Evolutionary conservation across 306 rosid genomes (phyloP), one percentile per base, ranked within the genome.

Genomic region (Vigna angularis): DNA sequence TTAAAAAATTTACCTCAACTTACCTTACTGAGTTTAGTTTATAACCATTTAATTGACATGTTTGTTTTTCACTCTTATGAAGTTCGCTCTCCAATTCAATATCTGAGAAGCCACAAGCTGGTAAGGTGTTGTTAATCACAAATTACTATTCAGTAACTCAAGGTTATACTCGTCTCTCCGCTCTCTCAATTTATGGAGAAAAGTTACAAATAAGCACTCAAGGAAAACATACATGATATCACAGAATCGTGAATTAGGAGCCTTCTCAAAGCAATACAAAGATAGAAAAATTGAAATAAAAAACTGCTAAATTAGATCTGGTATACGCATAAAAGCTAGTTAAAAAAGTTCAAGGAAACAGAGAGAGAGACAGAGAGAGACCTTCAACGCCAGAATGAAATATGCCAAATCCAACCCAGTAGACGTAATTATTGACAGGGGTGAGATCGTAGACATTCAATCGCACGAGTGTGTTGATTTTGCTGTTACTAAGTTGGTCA

Each of bases 361-460:
- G 18, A 8, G 63, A 42, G n/a, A n/a, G 22, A 7, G 57, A 7
- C 3, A 57, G 58, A 20, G 28, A 3, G 55, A 42, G 24, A 83
- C 99, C 99, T 96, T 96, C 88, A 84, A 96, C 85, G 56, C 99
- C 99, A 9, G 99, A 93, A 85, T 96, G 99, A 51, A 91, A 96
- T 80, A 93, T 85, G 82, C 99, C 99, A 45, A 91, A 66, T 52
- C 99, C 99, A 76, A 96, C 83, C 97, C 97, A 96, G 83, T 74
- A 83, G 58, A 81, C 58, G 84, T 93, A 96, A 82, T 86, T 86
- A 78, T 96, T 96, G 75, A 91, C 57, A 42, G 97, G 91, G 51
- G 99, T 93, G 76, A 96, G 99, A 84, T 96, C 99, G 83, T 96
- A 96, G 44, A 96, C 90, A 81, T 96, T 91, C 87, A 96, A 87